Conservation (phyloP, 2,329 filamentous ascomycete genomes). For the Calonectria pseudoreteaudii region DNA sequence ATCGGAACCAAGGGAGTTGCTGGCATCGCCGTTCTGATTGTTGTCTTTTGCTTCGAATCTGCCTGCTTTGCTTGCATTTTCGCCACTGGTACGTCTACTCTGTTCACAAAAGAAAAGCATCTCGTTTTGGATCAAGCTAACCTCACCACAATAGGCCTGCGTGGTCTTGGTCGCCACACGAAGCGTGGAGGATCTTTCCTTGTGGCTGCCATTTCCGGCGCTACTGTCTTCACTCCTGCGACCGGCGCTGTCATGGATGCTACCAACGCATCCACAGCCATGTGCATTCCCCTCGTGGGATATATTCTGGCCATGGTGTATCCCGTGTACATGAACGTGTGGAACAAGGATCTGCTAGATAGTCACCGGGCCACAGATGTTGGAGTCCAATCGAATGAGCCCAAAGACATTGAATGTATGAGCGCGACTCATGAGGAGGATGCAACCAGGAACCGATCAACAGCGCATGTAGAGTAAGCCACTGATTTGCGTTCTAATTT, state of each 20-base stretch:
- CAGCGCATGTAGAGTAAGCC: background rate
- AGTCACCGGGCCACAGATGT: background rate
- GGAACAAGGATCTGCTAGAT: constrained; percentile 8
- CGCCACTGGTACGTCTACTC: background rate
- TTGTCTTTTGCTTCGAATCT: constrained; percentile 68
- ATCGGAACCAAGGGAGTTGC: constrained; percentile 64
- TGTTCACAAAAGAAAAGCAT: background rate
- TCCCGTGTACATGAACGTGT: constrained; percentile 7
- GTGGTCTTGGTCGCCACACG: constrained; percentile 73
- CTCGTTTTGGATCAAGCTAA: constrained; percentile 49
- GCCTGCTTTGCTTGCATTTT: constrained; percentile 72
- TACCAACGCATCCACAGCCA: constrained; percentile 54
- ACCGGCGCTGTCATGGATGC: constrained; percentile 61
- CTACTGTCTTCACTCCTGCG: constrained; percentile 66
- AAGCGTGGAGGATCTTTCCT: constrained; percentile 75
- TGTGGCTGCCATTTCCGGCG: constrained; percentile 66
- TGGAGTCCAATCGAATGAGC: background rate
- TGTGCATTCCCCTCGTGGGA: constrained; percentile 60
- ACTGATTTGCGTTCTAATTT: background rate
- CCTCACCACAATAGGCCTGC: constrained; percentile 53
- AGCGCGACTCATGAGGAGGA: constrained; percentile 3
- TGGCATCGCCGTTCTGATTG: constrained; percentile 66
- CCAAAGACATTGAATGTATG: constrained; percentile 17
- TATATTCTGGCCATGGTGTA: constrained; percentile 54
- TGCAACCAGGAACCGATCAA: background rate